Evolutionary conservation across 148 eudicot species (phyloP).

Genomic region (Cornus florida): DNA sequence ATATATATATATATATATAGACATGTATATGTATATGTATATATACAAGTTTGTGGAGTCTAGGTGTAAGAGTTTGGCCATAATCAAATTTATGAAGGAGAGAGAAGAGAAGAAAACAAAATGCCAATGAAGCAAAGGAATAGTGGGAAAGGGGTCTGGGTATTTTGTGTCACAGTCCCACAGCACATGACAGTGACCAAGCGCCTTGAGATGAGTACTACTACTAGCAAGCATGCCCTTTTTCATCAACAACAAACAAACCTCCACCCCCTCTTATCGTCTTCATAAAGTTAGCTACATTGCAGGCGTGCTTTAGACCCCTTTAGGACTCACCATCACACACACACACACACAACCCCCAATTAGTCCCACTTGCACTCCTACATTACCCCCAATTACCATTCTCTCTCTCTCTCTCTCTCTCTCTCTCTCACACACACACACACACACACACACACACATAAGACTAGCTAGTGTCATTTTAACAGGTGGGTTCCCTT

Average conservation of each 20-base stretch:
- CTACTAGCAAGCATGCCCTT: not conserved
- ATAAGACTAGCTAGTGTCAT: not conserved
- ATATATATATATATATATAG: too few relatives aligned
- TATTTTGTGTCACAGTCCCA: not conserved
- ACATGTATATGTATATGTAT: too few relatives aligned
- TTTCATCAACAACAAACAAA: too few relatives aligned
- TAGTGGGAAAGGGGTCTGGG: not conserved
- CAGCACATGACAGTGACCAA: not conserved
- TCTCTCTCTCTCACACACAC: too few relatives aligned
- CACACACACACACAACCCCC: not conserved
- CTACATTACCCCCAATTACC: not conserved
- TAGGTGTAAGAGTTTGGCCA: not conserved
- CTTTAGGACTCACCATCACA: not conserved
- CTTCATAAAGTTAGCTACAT: constrained; percentile 1
- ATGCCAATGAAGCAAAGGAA: not conserved
- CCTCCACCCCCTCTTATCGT: not conserved
- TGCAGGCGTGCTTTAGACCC: constrained; percentile 11
- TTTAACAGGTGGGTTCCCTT: not conserved
- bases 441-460: not conserved
- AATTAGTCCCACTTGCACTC: not conserved
- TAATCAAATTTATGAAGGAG: not conserved
- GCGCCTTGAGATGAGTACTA: not conserved
- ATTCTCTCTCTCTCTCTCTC: not conserved
- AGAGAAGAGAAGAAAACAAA: not conserved
- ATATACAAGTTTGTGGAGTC: not conserved